Evolutionary conservation across 2,329 filamentous ascomycete genomes (phyloP).

Genomic region (Xenosphaeropsis pyriputrescens): DNA sequence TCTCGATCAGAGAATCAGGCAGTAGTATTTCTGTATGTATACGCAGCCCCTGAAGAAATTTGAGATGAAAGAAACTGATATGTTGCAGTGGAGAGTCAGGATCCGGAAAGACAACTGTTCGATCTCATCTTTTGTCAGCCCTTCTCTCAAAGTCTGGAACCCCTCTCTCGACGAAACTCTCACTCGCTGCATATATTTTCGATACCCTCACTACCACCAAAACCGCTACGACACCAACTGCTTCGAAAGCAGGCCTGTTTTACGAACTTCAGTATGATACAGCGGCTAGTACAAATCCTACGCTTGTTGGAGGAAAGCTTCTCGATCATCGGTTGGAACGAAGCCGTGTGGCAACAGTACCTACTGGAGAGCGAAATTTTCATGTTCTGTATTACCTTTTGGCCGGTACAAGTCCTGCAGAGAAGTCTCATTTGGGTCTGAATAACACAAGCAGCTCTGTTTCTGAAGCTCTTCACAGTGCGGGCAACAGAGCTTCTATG

Average conservation of each 20-base stretch:
- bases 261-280: conserved; percentile 97
- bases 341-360: conserved; percentile 80
- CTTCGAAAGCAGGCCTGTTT: conserved; percentile 89
- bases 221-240: conserved; percentile 85
- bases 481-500: conserved; percentile 34
- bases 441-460: conserved; percentile 25
- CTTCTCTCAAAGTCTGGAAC: conserved; percentile 84
- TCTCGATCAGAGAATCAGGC: conserved; percentile 88
- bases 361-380: conserved; percentile 92
- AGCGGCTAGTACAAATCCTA: conserved; percentile 66
- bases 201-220: conserved; percentile 95
- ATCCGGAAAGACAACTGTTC: conserved; percentile 87
- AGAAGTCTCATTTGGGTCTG: conserved; percentile 73
- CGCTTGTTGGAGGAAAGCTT: conserved; percentile 85
- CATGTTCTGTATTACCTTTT: conserved; percentile 93
- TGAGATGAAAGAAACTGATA: conserved; percentile 5
- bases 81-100: conserved; percentile 74
- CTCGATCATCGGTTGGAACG: conserved; percentile 87
- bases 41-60: background rate
- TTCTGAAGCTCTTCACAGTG: conserved; percentile 29
- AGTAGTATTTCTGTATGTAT: conserved; percentile 74
- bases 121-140: conserved; percentile 74
- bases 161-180: conserved; percentile 83
- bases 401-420: conserved; percentile 77
- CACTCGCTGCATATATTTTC: conserved; percentile 87